Base-by-base conservation (phyloP, 257 asterid genomes). In the Solanum sejunctum region DNA sequence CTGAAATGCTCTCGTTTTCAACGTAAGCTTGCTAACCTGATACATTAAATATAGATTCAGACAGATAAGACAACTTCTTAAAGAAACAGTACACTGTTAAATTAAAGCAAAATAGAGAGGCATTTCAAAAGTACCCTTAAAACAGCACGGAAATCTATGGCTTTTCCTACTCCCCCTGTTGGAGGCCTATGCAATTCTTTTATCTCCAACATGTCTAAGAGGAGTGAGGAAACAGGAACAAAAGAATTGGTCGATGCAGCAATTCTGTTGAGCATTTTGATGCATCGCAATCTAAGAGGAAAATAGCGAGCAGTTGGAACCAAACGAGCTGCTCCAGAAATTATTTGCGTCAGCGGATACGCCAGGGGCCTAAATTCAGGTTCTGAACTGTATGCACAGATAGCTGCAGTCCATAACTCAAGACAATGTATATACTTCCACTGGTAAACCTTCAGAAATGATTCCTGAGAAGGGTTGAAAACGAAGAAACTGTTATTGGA, bases 351-450 rank as follows among this genome's bases (percentile, higher is more conserved):
- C 86, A 96, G 86, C 45, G 98, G 98, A 89, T 96, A 95, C 69
- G 98, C 97, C 89, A 96, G 97, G 32, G 98, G 95, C 84, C 86
- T 92, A 83, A 96, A 89, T 86, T 94, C 97, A 64, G 93, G 88
- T 89, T 93, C 97, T 56, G 95, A 90, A 90, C 93, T 90, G 88
- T 87, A 85, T 23, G 98, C 92, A 89, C 96, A 95, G 51, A 96
- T 88, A 85, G 94, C 97, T 85, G 95, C 95, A 77, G 98, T 93
- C 99, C 99, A 97, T 63, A 97, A 95, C 94, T 97, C 99, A 88
- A 97, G 92, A 88, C 98, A 94, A 64, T 93, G 92, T 72, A 95
- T 93, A 90, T 86, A 95, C 91, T 97, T 95, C 98, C 99, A 97
- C 87, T 95, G 95, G 87, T 92, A 97, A 87, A 97, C 99, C 92